Evolutionary conservation across 192 early-diverging fungal genomes (phyloP), one percentile per base, ranked within the genome.

Genomic region (Coemansia sp.): DNA sequence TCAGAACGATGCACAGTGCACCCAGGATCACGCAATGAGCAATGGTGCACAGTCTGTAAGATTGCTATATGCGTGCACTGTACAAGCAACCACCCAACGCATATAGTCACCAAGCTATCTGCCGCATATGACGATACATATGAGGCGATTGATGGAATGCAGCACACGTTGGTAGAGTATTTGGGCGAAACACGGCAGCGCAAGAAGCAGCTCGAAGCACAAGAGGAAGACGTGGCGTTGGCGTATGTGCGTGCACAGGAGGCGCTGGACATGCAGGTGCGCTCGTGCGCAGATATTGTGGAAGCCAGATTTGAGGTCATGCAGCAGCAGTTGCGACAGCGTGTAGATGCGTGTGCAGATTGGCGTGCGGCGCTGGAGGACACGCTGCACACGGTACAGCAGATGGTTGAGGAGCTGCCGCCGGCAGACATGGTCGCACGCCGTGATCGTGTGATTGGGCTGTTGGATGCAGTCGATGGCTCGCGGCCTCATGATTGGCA

Each of bases 91-190:
- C 24, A 76, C 38, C 24, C 43, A 23, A 15, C 41, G 17, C 79
- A 82, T 55, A 19, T 37, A 8, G 64, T 70, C 3, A 48, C 54
- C 32, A 73, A 57, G 65, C 74, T 82, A 24, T 56, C 74, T 0
- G 69, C 61, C 1, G 74, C 68, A 12, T 82, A 82, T 59, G 74
- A 82, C 70, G 79, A 82, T 45, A 60, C 70, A 8, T 82, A 52
- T 38, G 79, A 82, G 68, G 67, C 60, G 0, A 60, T 82, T 10
- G 79, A 82, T 24, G 55, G 57, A 12, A 41, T 67, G 63, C 73
- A 75, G 53, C 21, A 69, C 32, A 21, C 58, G 53, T 53, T 82
- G 17, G 61, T 82, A 10, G 21, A 48, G 2, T 32, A 56, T 2
- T 57, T 73, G 56, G 35, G 22, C 7, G 79, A 82, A 49, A 76